A percentile compares a stretch with the other conserved stretches of the same genome.
Conservation (phyloP, 192 early-diverging fungal species). For the Haplosporangium gracile region DNA sequence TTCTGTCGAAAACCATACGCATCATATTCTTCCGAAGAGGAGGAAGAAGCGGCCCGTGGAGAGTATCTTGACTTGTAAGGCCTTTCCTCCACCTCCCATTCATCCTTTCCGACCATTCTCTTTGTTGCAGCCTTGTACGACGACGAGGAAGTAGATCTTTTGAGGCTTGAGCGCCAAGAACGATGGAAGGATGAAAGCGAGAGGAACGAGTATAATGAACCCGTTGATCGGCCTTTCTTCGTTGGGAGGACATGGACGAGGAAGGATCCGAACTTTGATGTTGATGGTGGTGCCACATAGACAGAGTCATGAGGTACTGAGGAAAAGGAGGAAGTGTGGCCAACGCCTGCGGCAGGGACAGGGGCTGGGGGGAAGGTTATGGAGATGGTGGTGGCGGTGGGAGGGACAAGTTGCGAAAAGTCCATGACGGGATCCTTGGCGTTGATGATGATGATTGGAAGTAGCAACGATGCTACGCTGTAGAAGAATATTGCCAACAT, state of each 20-base stretch:
- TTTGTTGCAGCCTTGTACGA: constrained; percentile 1
- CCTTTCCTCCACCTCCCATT: not conserved
- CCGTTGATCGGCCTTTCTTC: not conserved
- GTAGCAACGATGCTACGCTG: constrained; percentile 16
- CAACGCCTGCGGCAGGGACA: not conserved
- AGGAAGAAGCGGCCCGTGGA: constrained; percentile 14
- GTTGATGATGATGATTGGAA: constrained; percentile 28
- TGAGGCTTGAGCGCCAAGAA: not conserved
- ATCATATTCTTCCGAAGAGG: constrained; percentile 20
- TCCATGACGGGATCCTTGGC: constrained; percentile 26
- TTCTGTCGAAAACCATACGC: constrained; percentile 2
- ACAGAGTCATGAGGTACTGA: not conserved
- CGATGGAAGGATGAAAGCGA: not conserved
- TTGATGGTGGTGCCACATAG: not conserved
- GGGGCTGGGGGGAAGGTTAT: not conserved
- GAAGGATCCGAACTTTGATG: constrained; percentile 1
- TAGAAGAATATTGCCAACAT: constrained; percentile 26
- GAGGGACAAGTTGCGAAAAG: constrained; percentile 18
- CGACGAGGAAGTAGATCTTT: not conserved
- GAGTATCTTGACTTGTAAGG: constrained; percentile 19
- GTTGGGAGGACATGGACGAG: not conserved
- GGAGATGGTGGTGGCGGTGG: constrained; percentile 18
- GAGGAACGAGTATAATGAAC: not conserved
- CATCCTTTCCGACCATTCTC: not conserved
- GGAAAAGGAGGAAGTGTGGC: not conserved